Evolutionary conservation across 2,329 filamentous ascomycete species (phyloP).

Genomic region (Acephala macrosclerotiorum): DNA sequence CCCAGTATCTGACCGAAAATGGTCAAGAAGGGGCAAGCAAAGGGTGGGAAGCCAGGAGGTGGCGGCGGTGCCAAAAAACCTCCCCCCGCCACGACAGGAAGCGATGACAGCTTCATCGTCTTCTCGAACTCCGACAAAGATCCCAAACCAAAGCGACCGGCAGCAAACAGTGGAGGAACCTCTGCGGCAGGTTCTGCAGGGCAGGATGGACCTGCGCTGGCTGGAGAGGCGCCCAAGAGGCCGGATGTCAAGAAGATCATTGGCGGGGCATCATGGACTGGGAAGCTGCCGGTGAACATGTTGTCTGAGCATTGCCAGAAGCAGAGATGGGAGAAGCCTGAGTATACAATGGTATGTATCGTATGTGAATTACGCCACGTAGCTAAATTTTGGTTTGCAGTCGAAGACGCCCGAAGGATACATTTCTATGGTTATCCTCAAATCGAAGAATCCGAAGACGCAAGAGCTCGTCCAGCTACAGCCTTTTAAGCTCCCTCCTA

Average conservation of each 20-base stretch:
- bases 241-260: conserved; percentile 82
- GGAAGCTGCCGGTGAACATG: conserved; percentile 93
- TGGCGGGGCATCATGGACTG: conserved; percentile 95
- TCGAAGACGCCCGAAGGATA: conserved; percentile 76
- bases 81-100: conserved; percentile 35
- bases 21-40: conserved; percentile 46
- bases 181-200: conserved; percentile 30
- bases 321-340: conserved; percentile 93
- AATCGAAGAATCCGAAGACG: conserved; percentile 80
- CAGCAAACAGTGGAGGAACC: conserved; percentile 22
- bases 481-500: conserved; percentile 80
- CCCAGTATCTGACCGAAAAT: conserved; percentile 36
- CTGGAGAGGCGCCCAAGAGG: conserved; percentile 47
- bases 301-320: conserved; percentile 95
- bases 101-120: conserved; percentile 61
- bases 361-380: not conserved
- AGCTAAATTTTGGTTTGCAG: conserved; percentile 42
- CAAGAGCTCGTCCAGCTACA: conserved; percentile 77
- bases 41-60: conserved; percentile 43
- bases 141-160: conserved; percentile 42
- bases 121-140: conserved; percentile 66
- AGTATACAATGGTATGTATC: conserved; percentile 77
- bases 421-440: conserved; percentile 83
- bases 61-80: conserved; percentile 40
- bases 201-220: conserved; percentile 37